These are phyloP conservation scores for Knoxia roxburghii DNA, from an alignment of 257 asterid genomes.

Conservation along the genomic window DNA sequence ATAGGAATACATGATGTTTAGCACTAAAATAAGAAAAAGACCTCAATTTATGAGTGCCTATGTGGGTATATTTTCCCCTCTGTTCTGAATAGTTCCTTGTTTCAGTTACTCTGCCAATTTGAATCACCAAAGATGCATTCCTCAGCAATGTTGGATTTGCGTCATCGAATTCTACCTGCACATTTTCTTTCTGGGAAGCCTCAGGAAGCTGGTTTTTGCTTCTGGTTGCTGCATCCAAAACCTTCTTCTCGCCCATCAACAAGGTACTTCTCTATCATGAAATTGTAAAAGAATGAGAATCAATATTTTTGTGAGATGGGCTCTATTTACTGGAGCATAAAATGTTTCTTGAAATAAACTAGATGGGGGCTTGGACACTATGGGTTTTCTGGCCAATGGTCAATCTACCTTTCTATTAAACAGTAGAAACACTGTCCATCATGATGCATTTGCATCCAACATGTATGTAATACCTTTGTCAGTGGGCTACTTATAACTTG, in stretches of 20 bases:
- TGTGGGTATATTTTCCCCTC: background rate
- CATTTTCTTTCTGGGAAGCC: slow-evolving; percentile 71
- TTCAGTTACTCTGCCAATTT: slow-evolving; percentile 74
- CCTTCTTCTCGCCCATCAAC: slow-evolving; percentile 77
- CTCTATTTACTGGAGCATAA: background rate
- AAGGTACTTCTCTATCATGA: slow-evolving; percentile 33
- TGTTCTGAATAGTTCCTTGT: slow-evolving; percentile 18
- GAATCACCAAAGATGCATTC: slow-evolving; percentile 61
- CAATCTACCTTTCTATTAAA: background rate
- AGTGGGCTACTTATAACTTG: too few species aligned
- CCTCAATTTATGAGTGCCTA: background rate
- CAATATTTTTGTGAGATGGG: background rate
- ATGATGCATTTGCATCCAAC: too few species aligned
- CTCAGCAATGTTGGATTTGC: slow-evolving; percentile 74
- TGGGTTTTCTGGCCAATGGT: background rate
- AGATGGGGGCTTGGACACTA: background rate
- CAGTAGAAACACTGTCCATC: too few species aligned
- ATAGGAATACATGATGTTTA: background rate
- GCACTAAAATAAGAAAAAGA: background rate
- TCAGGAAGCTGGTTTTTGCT: slow-evolving; percentile 91
- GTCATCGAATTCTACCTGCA: slow-evolving; percentile 77
- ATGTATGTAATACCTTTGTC: too few species aligned
- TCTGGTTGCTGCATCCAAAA: slow-evolving; percentile 89
- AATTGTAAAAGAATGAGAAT: background rate
- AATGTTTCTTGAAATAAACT: background rate